These are phyloP conservation scores for Chrysosporium queenslandicum DNA, from an alignment of 2,329 filamentous ascomycete species.

Conservation along the genomic window DNA sequence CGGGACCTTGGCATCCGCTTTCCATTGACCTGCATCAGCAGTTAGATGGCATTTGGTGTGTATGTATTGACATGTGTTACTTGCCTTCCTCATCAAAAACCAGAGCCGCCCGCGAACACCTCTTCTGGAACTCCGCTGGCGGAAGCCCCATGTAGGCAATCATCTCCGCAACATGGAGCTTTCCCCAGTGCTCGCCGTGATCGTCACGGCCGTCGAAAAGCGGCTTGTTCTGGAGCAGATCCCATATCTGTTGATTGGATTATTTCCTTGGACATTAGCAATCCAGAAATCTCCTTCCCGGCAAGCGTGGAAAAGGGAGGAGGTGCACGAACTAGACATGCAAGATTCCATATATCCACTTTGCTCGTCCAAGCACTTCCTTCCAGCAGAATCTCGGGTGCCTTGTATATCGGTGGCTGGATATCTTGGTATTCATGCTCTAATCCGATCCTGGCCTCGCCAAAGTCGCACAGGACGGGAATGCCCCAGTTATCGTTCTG, in stretches of 20 bases:
- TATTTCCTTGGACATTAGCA: too few relatives aligned
- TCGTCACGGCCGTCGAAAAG: not conserved
- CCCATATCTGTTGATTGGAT: too few relatives aligned
- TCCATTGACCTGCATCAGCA: too few relatives aligned
- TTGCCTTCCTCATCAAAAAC: not conserved
- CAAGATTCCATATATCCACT: constrained; percentile 28
- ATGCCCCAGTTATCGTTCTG: not conserved
- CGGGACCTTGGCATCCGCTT: not conserved
- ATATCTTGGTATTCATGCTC: constrained; percentile 31
- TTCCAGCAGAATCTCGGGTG: constrained; percentile 25
- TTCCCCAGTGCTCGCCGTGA: not conserved
- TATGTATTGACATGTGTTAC: not conserved
- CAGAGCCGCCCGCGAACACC: not conserved
- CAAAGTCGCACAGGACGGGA: constrained; percentile 19
- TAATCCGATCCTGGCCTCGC: constrained; percentile 19
- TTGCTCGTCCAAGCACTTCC: constrained; percentile 22
- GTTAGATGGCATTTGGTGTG: too few relatives aligned
- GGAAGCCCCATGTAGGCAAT: not conserved
- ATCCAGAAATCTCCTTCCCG: too few relatives aligned
- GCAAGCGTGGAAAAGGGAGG: too few relatives aligned
- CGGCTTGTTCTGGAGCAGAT: not conserved
- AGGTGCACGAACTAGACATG: constrained; percentile 23
- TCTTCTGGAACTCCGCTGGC: not conserved
- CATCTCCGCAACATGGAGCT: not conserved
- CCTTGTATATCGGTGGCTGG: constrained; percentile 29